These are phyloP conservation scores for Curvularia hawaiiensis DNA, from an alignment of 2,329 filamentous ascomycete species.

Conservation along the genomic window DNA sequence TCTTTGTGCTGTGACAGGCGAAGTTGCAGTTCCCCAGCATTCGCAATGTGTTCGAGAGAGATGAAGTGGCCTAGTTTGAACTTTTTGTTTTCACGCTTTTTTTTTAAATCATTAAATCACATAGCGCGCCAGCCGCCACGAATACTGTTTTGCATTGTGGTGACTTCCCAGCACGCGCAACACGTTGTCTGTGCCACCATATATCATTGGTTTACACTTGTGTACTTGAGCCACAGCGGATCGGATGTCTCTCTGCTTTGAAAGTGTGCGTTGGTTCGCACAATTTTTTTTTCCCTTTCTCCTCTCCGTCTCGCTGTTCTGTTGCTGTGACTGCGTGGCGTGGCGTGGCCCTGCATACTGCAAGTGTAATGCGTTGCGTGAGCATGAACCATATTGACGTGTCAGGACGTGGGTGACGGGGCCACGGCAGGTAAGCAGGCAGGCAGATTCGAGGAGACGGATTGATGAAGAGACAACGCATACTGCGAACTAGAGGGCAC, in stretches of 20 bases:
- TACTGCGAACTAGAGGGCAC: conserved; percentile 29
- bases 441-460: not conserved
- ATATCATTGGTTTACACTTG: not conserved
- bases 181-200: not conserved
- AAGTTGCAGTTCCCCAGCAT: not conserved
- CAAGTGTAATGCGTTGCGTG: conserved; percentile 1
- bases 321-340: not conserved
- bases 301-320: not conserved
- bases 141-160: not conserved
- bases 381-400: conserved; percentile 45
- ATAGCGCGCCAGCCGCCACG: not conserved
- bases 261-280: not conserved
- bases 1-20: not conserved
- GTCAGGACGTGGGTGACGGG: conserved; percentile 23
- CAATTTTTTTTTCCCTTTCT: not conserved
- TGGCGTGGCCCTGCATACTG: conserved; percentile 1
- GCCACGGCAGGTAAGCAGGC: conserved; percentile 1
- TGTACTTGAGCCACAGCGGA: not conserved
- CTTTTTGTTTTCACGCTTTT: not conserved
- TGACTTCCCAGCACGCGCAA: not conserved
- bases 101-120: not conserved
- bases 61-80: not conserved
- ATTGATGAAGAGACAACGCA: conserved; percentile 24
- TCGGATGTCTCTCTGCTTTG: not conserved
- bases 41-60: not conserved